Evolutionary conservation across 2,329 filamentous ascomycete species (phyloP), one percentile per base, ranked within the genome.

Genomic region (Nothophoma quercina): DNA sequence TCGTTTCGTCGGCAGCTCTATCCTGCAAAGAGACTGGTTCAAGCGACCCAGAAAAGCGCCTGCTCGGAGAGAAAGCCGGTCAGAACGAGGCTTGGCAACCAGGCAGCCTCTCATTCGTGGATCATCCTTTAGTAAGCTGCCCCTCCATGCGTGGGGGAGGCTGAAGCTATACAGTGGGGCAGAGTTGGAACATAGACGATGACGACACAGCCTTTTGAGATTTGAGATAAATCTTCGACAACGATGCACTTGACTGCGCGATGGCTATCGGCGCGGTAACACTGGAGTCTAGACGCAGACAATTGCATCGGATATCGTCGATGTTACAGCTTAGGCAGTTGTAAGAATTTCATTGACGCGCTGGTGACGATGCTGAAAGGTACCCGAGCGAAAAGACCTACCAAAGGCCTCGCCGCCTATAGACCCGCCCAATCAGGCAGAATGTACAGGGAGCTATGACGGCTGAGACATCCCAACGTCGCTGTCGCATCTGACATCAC

Each of bases 401-500:
- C 47, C 48, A 52, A 58, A 56, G 34, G 44, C 21, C 45, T 44
- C 26, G 42, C 36, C 44, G 46, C 50, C 39, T 9, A 10, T 12
- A 35, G 44, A 33, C 16, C 38, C 19, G 34, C 50, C 63, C 66
- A 68, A 69, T 71, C 58, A 64, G 56, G 50, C 42, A 54, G 29
- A 39, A 40, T 48, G 30, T 41, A 38, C 34, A 38, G 49, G 62
- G 56, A 54, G 48, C 53, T 54, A 48, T 53, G 43, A 48, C 50
- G 50, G 49, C 25, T 51, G 43, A 47, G 56, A 52, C 40, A 54
- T 15, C 21, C 21, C 34, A 32, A 36, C 47, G 46, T 60, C 54
- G 48, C 55, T 42, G 42, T 58, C 39, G 48, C 26, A 54, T 50
- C 71, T 73, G 69, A 73, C 67, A 64, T 73, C 69, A 71, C 63